Base-by-base conservation (phyloP, 2,329 filamentous ascomycete species). In the Aspergillus costaricaensis region DNA sequence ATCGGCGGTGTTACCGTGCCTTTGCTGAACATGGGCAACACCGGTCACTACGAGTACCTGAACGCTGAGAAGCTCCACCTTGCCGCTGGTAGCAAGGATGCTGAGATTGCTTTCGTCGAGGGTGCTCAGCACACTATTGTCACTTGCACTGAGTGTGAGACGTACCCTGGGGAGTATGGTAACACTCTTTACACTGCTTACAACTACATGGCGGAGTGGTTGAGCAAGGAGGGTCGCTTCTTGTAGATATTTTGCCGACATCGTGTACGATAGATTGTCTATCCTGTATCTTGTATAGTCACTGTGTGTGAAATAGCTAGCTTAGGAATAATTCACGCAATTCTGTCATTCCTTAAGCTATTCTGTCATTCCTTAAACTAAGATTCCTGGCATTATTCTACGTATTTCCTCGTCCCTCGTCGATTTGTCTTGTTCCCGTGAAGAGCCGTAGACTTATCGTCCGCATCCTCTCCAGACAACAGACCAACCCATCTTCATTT, bases 11-110 rank as follows among this genome's bases (percentile, higher is more conserved):
- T 53, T 19, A 39, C 51, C 2, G 39, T 39, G 12, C 32, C 51
- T 15, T 15, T 53, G 14, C 36, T 53, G 4, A 53, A 23, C 36
- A 53, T 53, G 51, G 51, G 51, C 25, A 53, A 38, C 17, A 41
- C 51, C 6, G 51, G 51, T 12, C 51, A 53, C 51, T 53, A 53
- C 51, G 51, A 53, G 51, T 53, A 53, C 12, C 51, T 53, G 10
- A 53, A 53, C 51, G 51, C 51, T 3, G 51, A 53, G 51, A 53
- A 53, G 51, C 36, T 53, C 51, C 39, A 53, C 51, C 7, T 53
- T 12, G 51, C 32, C 2, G 51, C 51, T 15, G 39, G 32, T 21
- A 53, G 32, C 15, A 27, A n/a, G 17, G 51, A 53, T 25, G 39
- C 36, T 8, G 36, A 32, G 8, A 53, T 53, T 41, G 51, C 51